Conservation (phyloP, 2,329 filamentous ascomycete species). For the Stagonosporopsis rhizophila region DNA sequence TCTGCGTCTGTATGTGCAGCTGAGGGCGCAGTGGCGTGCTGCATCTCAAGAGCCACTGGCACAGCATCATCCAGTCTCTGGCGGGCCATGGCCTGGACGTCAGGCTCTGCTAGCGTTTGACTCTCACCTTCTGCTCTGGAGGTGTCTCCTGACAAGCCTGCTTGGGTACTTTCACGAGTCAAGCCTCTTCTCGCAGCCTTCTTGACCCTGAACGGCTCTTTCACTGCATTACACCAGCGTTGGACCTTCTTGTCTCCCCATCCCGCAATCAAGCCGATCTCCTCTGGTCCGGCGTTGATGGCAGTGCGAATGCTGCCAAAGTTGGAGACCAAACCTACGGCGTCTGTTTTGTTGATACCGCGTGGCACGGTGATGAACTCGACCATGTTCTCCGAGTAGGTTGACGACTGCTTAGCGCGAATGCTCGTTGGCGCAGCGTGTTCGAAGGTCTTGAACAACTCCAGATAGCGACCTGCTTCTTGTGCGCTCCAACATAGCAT, state of each 20-base stretch:
- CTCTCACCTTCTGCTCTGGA: conserved; percentile 37
- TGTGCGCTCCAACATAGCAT: conserved; percentile 94
- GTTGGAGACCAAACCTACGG: conserved; percentile 85
- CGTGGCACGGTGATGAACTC: conserved; percentile 92
- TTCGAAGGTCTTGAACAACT: conserved; percentile 94
- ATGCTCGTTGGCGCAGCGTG: conserved; percentile 83
- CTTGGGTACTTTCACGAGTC: conserved; percentile 41
- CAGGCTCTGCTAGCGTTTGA: conserved; percentile 18
- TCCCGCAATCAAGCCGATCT: conserved; percentile 82
- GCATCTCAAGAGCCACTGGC: conserved; percentile 36
- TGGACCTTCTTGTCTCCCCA: conserved; percentile 97
- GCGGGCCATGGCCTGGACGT: conserved; percentile 32
- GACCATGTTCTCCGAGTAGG: conserved; percentile 84
- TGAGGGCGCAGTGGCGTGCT: conserved; percentile 28
- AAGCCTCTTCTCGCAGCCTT: conserved; percentile 68
- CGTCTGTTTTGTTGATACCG: conserved; percentile 93
- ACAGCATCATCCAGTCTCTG: conserved; percentile 41
- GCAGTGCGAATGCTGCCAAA: conserved; percentile 90
- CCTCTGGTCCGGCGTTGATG: conserved; percentile 85
- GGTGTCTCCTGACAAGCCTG: conserved; percentile 33
- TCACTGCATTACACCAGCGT: conserved; percentile 80
- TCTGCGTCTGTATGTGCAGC: conserved; percentile 44
- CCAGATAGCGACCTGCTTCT: conserved; percentile 91
- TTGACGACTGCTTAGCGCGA: conserved; percentile 80
- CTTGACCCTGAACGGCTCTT: conserved; percentile 82